Evolutionary conservation across 495 filamentous ascomycete species (phyloP).

Genomic region (Podospora bellae-mahoneyi): DNA sequence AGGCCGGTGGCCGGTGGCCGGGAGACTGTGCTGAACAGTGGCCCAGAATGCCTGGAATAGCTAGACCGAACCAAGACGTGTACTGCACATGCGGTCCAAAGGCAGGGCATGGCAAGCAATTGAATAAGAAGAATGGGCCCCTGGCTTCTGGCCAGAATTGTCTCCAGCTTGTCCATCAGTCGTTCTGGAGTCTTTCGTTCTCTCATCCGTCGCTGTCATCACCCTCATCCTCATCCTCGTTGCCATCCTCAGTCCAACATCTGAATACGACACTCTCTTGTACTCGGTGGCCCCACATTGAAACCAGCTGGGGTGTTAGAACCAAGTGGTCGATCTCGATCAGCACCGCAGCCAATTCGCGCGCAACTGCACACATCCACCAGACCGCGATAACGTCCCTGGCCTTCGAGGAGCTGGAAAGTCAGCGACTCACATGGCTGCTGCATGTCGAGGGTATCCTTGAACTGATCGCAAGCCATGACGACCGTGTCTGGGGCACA

Average conservation of each 20-base stretch:
- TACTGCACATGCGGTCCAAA: too few relatives aligned
- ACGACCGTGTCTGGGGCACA: conserved; percentile 1
- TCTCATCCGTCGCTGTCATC: background rate
- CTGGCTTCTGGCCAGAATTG: too few relatives aligned
- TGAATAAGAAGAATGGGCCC: background rate
- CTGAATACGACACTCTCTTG: background rate
- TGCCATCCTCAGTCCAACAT: background rate
- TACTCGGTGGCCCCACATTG: background rate
- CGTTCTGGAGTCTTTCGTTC: background rate
- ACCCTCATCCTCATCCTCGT: background rate
- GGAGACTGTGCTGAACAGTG: background rate
- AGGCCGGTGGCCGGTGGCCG: background rate
- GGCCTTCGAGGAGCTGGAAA: conserved; percentile 13
- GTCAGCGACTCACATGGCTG: conserved; percentile 9
- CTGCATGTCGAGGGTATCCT: conserved; percentile 8
- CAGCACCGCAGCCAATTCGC: background rate
- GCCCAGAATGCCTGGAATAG: conserved; percentile 3
- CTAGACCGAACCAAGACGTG: background rate
- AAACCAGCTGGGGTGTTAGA: background rate
- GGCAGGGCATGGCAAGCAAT: too few relatives aligned
- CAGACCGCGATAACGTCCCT: conserved; percentile 6
- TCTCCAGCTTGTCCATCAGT: background rate
- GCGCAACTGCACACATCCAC: background rate
- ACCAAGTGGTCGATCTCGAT: background rate
- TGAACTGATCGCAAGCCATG: background rate